phyloP scores from a whole-genome alignment of 371 early-diverging fungal species.

The Nematocida homosporus region DNA sequence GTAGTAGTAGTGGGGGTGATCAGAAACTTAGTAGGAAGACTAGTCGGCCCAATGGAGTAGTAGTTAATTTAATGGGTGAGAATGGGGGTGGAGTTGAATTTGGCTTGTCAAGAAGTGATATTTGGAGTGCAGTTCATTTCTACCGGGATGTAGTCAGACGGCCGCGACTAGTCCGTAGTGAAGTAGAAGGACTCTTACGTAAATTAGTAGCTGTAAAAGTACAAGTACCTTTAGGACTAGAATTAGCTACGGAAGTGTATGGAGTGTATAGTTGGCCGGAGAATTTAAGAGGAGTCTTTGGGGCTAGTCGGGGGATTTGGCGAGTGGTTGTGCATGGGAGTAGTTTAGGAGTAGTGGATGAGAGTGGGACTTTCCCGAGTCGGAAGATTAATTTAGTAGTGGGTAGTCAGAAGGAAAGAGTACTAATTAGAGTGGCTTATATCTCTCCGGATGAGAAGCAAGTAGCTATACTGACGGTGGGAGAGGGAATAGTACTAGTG shows the following conservation, averaged over 20 bases:
- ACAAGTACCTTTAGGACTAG: constrained; percentile 34
- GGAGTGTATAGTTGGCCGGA: constrained; percentile 8
- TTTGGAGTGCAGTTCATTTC: constrained; percentile 49
- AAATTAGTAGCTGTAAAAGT: constrained; percentile 36
- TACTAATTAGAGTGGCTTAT: constrained; percentile 29
- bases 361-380: constrained; percentile 19
- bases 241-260: constrained; percentile 17
- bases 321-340: constrained; percentile 39
- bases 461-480: constrained; percentile 40
- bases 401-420: constrained; percentile 1
- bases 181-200: constrained; percentile 15
- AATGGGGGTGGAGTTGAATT: neutral
- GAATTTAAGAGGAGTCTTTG: constrained; percentile 28
- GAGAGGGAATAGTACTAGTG: constrained; percentile 21
- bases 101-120: constrained; percentile 9
- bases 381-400: constrained; percentile 4
- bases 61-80: too few species aligned
- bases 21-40: constrained; percentile 48
- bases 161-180: constrained; percentile 28
- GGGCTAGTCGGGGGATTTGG: constrained; percentile 12
- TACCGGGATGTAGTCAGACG: constrained; percentile 39
- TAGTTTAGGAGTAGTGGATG: constrained; percentile 25
- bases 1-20: neutral
- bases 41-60: constrained; percentile 23
- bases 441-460: constrained; percentile 48